These are phyloP conservation scores for Russula brevipes DNA, from an alignment of 768 basidiomycete species.

Conservation along the genomic window DNA sequence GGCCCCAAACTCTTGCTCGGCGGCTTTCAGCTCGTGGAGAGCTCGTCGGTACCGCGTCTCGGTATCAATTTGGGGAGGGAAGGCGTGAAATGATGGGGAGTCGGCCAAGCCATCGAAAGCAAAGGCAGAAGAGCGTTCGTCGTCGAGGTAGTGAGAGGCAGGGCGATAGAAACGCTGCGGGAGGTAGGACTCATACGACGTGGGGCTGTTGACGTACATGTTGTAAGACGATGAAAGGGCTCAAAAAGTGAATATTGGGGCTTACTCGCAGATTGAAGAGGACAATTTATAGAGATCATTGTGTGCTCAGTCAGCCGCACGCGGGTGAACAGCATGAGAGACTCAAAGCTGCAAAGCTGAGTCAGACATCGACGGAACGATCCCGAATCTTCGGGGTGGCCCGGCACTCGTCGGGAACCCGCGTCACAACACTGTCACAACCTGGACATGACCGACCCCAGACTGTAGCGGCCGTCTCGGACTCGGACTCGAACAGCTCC, in stretches of 20 bases:
- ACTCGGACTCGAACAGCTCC: too few species aligned
- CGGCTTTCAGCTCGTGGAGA: conserved; percentile 15
- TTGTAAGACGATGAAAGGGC: background rate
- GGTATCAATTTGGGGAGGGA: background rate
- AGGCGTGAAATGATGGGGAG: background rate
- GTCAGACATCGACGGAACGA: too few species aligned
- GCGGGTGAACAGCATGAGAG: too few species aligned
- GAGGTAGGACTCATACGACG: background rate
- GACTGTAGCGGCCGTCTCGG: too few species aligned
- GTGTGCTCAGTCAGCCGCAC: conserved; percentile 9
- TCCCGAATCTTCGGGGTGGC: too few species aligned
- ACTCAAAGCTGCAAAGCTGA: too few species aligned
- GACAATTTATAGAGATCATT: conserved; percentile 8
- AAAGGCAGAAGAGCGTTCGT: background rate
- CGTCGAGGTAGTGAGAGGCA: background rate
- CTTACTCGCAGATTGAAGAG: background rate
- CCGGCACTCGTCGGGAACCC: too few species aligned
- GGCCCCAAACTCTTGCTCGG: conserved; percentile 21
- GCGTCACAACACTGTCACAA: too few species aligned
- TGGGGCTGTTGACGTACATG: conserved; percentile 16
- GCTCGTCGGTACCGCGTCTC: conserved; percentile 21
- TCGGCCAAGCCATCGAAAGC: background rate
- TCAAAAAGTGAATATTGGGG: background rate
- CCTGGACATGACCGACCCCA: too few species aligned
- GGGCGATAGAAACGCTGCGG: background rate